Base-by-base conservation (phyloP, 768 basidiomycete species). In the Pleurotus citrinopileatus region DNA sequence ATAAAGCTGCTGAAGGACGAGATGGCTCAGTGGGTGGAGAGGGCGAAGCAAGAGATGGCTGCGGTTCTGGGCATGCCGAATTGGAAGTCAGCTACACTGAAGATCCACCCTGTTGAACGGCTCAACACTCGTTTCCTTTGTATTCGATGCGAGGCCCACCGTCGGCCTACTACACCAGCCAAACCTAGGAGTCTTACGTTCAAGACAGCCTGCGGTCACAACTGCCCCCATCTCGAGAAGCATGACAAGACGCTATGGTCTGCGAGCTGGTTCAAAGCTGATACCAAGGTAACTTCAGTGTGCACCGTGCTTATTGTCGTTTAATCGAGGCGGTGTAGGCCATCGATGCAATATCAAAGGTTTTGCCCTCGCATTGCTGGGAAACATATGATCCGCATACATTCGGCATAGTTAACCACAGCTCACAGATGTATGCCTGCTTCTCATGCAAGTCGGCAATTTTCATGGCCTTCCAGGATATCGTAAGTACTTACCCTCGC, bases 81-180 rank as follows among this genome's bases (percentile, higher is more conserved):
- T 3, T 87, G 83, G 83, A 78, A 71, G 59, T 69, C 67, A 23
- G 79, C 74, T 60, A 71, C 63, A 48, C 73, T 65, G 13, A 62
- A 66, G 34, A 51, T 86, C 7, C 81, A 82, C 61, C 85, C 86
- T 0, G 76, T 78, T 15, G 76, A 85, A 44, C 73, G 86, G 38
- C 54, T 84, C 12, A 81, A 79, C 3, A 83, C 84, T 0, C 67
- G 81, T 20, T 89, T 86, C 66, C 63, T 68, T 23, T 91, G 88
- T 62, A 74, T 65, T 52, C 59, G 60, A 34, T 91, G 89, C 60
- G 58, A 72, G 8, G n/a, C 29, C 9, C 10, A 10, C 2, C 15
- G 20, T 10, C 69, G 64, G 7, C 65, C 75, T 1, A 65, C 63
- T 3, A 60, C 54, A 28, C 63, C 61, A 34, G 72, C 75, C 57